Base-by-base conservation (phyloP, 1,139 yeast genomes). In the Komagataea norvegica region DNA sequence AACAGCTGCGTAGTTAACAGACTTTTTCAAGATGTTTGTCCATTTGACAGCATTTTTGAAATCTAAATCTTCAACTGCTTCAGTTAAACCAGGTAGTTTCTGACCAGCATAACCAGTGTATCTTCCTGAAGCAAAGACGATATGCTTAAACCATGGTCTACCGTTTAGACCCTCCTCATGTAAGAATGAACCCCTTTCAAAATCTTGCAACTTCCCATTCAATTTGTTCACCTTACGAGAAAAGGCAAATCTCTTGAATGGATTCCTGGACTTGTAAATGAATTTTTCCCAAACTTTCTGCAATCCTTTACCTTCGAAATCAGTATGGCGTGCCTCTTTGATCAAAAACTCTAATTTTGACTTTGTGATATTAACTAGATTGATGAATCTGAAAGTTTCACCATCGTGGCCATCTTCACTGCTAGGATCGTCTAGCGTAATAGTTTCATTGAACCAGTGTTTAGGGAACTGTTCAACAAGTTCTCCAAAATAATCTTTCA, bases 71-170 rank as follows among this genome's bases (percentile, higher is more conserved):
- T 86, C 94, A 34, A 84, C 60, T 0, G 94, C 86, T 57, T 87
- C 95, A 27, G 74, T 72, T 41, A 87, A 65, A 1, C 89, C 91
- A 1, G 96, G 95, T 46, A 83, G 69, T 15, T 79, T 74, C 51
- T 82, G 88, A 2, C 94, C 95, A 16, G 85, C 82, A 53, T 87
- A 87, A 2, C 96, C 96, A 3, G 94, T 83, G 59, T 70, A 79
- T 54, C 93, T 68, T 4, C 95, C 95, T 37, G 91, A 79, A 3
- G 95, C 94, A 59, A 72, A 86, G 4, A 85, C 76, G 45, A 84
- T 71, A 61, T 88, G 95, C 62, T 80, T 85, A 65, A 81, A 88
- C 95, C 95, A 87, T n/a, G 72, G 65, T 54, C 96, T 72, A 25
- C 66, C 67, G 22, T 70, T 72, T 37, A 87, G 71, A 3, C 96